Evolutionary conservation across 2,329 filamentous ascomycete species (phyloP), one percentile per base, ranked within the genome.

Genomic region (Alternaria incomplexa): DNA sequence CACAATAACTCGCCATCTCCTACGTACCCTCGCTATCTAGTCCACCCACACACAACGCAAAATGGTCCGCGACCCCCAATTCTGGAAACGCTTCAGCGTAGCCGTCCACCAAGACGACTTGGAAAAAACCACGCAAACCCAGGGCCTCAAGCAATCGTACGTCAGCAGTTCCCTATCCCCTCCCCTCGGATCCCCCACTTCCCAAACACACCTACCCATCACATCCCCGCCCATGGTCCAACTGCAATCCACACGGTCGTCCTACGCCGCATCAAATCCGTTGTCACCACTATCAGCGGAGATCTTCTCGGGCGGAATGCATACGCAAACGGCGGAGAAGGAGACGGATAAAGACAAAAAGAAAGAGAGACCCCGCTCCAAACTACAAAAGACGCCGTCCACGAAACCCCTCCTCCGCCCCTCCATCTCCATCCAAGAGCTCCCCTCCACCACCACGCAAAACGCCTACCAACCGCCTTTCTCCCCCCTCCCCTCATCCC

Each of bases 1-100:
- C 45, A 13, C 50, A 46, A 28, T 28, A 46, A 20, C 50, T 51
- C 44, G 45, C 32, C n/a, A 12, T 28, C 50, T 48, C 55, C 30
- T 47, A 15, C 17, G 5, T 25, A 17, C 17, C 10, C 13, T 30
- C 36, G 15, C 22, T 48, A 30, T 30, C 40, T 56, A 51, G 22
- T n/a, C 56, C 54, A 17, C 40, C 20, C 48, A 51, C 52, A 26
- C 43, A 45, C 43, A 12, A 32, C 40, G 32, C 52, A 73, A 50
- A 54, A 86, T 86, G 84, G 81, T 85, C 61, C 83, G 83, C 65
- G 87, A 89, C 71, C 86, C 86, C 23, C 82, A 81, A 52, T 89
- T 89, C 79, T 89, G 87, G 87, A 83, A 83, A 59, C 85, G 87
- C 69, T 89, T 89, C 80, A 87, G 85, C 62, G 76, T 81, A 54